Percentiles rank a stretch among this genome's conserved stretches.
Conservation (phyloP, 2,329 filamentous ascomycete genomes). For the Paecilomyces variotii region DNA sequence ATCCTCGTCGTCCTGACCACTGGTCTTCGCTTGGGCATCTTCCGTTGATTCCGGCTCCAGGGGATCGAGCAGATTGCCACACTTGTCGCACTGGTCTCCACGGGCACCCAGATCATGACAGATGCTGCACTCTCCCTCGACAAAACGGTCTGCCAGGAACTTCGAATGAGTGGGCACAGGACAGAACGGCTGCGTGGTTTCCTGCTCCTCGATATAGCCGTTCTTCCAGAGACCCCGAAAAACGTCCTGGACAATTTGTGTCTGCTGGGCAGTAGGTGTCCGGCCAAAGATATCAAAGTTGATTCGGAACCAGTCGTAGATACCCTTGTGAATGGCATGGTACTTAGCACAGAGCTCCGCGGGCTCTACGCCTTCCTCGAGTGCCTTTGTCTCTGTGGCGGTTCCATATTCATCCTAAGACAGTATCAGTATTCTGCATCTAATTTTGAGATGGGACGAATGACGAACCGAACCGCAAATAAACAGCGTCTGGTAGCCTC, state of each 20-base stretch:
- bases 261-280: constrained; percentile 82
- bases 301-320: constrained; percentile 96
- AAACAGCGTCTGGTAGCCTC: constrained; percentile 67
- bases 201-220: constrained; percentile 77
- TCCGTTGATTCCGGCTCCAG: constrained; percentile 42
- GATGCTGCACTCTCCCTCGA: constrained; percentile 40
- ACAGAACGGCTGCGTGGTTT: constrained; percentile 85
- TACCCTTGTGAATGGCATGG: constrained; percentile 77
- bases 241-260: constrained; percentile 84
- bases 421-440: constrained; percentile 56
- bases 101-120: constrained; percentile 60
- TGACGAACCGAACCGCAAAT: constrained; percentile 60
- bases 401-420: constrained; percentile 79
- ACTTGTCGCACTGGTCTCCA: constrained; percentile 69
- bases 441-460: constrained; percentile 45
- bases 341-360: constrained; percentile 86
- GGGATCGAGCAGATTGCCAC: constrained; percentile 63
- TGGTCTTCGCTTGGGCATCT: not conserved
- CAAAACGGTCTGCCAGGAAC: constrained; percentile 73
- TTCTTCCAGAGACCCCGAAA: constrained; percentile 84
- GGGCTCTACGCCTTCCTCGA: constrained; percentile 77
- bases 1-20: constrained; percentile 3
- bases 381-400: constrained; percentile 88
- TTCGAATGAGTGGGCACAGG: constrained; percentile 44
- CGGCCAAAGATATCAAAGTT: constrained; percentile 91